Evolutionary conservation across 1,284 basidiomycete species (phyloP).

Genomic region (Porogramme epimiltina): DNA sequence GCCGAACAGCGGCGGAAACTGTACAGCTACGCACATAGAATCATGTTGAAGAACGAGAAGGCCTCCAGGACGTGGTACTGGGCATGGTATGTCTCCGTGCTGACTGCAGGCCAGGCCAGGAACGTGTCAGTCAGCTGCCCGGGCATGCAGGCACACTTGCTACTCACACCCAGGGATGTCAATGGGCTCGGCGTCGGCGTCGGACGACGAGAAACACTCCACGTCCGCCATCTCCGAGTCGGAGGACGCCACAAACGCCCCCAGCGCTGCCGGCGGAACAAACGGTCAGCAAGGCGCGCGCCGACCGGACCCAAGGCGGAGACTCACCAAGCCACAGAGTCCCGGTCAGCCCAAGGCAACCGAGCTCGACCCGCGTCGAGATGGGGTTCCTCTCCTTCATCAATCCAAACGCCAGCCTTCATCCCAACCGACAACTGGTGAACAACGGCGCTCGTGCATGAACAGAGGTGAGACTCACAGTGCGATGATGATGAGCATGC

Average conservation of each 20-base stretch:
- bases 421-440: conserved; percentile 5
- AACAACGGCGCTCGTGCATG: neutral
- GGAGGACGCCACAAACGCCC: conserved; percentile 69
- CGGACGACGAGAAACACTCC: conserved; percentile 69
- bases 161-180: conserved; percentile 63
- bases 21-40: conserved; percentile 51
- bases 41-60: conserved; percentile 76
- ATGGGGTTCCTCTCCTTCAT: conserved; percentile 71
- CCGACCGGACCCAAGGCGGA: neutral
- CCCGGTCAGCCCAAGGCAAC: conserved; percentile 68
- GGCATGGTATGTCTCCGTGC: conserved; percentile 75
- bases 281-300: neutral
- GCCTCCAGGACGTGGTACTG: conserved; percentile 80
- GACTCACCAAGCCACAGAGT: conserved; percentile 76
- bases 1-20: conserved; percentile 13
- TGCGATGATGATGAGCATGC: conserved; percentile 63
- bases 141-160: neutral
- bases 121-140: neutral
- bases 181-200: conserved; percentile 50
- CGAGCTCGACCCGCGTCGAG: conserved; percentile 75
- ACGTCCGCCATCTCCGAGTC: conserved; percentile 77
- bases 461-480: conserved; percentile 50
- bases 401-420: conserved; percentile 65
- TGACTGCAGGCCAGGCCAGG: conserved; percentile 40
- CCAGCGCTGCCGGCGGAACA: conserved; percentile 56